Conservation (phyloP, 2,329 filamentous ascomycete genomes). For the Cadophora malorum region DNA sequence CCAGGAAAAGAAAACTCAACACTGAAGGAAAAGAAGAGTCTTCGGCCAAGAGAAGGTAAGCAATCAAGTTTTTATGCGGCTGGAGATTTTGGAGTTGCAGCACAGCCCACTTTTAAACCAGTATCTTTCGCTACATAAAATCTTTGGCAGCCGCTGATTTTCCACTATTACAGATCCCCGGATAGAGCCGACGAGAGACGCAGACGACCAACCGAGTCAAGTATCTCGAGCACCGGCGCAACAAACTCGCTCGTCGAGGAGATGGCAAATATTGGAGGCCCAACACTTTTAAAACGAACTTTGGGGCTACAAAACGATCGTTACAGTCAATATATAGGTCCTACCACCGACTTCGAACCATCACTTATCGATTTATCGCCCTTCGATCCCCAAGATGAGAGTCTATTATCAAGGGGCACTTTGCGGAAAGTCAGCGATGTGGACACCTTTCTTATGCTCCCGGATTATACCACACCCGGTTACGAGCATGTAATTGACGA, state of each 20-base stretch:
- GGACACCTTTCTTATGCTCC: conserved; percentile 82
- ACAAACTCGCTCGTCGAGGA: conserved; percentile 71
- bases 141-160: conserved; percentile 32
- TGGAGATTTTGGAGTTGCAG: conserved; percentile 12
- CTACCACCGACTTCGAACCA: conserved; percentile 83
- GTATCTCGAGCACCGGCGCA: conserved; percentile 65
- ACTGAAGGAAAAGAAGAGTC: conserved; percentile 61
- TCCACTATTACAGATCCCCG: conserved; percentile 56
- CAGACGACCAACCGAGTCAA: conserved; percentile 60
- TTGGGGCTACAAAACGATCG: conserved; percentile 79
- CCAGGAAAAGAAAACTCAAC: conserved; percentile 80
- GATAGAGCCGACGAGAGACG: conserved; percentile 60
- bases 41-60: conserved; percentile 72
- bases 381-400: conserved; percentile 84
- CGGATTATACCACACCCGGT: conserved; percentile 74
- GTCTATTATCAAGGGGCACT: conserved; percentile 70
- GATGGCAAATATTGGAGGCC: conserved; percentile 73
- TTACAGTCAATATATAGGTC: conserved; percentile 83
- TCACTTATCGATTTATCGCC: conserved; percentile 81
- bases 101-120: conserved; percentile 31
- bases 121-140: conserved; percentile 24
- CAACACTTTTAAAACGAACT: conserved; percentile 70
- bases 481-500: conserved; percentile 74
- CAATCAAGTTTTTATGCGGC: conserved; percentile 24
- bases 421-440: conserved; percentile 78